Evolutionary conservation across 78 protist genomes (phyloP).

Genomic region (Mastigamoeba balamuthi): DNA sequence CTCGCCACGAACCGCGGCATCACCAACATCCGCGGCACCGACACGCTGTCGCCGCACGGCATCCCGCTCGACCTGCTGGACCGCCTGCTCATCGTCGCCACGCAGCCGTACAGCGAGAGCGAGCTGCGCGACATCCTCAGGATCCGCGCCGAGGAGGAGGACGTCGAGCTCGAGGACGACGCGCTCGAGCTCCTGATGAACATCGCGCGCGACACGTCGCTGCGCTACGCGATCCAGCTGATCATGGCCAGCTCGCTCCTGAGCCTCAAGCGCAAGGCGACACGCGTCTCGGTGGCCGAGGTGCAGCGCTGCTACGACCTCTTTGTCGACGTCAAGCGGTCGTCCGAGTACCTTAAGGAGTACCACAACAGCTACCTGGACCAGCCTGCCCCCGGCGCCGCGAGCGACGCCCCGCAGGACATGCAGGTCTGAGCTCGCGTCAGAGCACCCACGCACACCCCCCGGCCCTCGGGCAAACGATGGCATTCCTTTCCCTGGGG

Average conservation of each 20-base stretch:
- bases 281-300: slow-evolving; percentile 58
- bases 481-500: too few relatives aligned
- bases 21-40: slow-evolving; percentile 89
- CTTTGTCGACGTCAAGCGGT: slow-evolving; percentile 83
- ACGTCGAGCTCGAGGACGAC: slow-evolving; percentile 83
- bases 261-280: slow-evolving; percentile 62
- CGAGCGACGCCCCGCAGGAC: too few relatives aligned
- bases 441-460: too few relatives aligned
- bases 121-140: slow-evolving; percentile 42
- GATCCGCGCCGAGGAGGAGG: slow-evolving; percentile 86
- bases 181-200: slow-evolving; percentile 74
- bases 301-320: slow-evolving; percentile 71
- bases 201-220: slow-evolving; percentile 76
- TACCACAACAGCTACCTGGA: too few relatives aligned
- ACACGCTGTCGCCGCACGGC: slow-evolving; percentile 92
- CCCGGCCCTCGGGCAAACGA: too few relatives aligned
- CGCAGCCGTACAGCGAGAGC: slow-evolving; percentile 62
- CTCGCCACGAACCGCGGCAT: slow-evolving; percentile 95
- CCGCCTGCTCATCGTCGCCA: slow-evolving; percentile 73
- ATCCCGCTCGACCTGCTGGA: slow-evolving; percentile 96
- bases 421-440: too few relatives aligned
- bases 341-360: slow-evolving; percentile 75
- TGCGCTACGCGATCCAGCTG: slow-evolving; percentile 90
- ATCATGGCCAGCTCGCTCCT: slow-evolving; percentile 82
- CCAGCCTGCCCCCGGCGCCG: too few relatives aligned